Evolutionary conservation across 75 land plant genomes (phyloP), one percentile per base, ranked within the genome.

Genomic region (Isoetes taiwanensis): DNA sequence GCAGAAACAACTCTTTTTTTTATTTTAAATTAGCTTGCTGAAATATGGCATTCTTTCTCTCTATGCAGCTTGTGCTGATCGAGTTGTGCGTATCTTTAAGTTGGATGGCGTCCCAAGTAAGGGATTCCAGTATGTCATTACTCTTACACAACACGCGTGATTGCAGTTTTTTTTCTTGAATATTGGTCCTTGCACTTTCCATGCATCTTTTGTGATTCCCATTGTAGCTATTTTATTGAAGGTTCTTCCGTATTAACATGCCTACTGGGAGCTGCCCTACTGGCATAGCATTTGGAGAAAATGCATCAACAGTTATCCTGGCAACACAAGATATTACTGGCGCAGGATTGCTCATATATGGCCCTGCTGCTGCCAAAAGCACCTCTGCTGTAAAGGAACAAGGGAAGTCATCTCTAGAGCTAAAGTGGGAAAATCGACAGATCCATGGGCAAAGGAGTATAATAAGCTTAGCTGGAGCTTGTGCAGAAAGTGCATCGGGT

Each of bases 41-140:
- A n/a, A n/a, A n/a, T n/a, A n/a, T n/a, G n/a, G n/a, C n/a, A n/a
- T n/a, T n/a, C n/a, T n/a, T n/a, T n/a, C n/a, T n/a, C n/a, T n/a
- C n/a, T n/a, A n/a, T 67, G 26, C 87, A 94, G 99, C 83, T 33
- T 90, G 99, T 76, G 84, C 77, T 32, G 99, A 94, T 72, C 74
- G 86, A 39, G 80, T 84, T 28, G 75, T 81, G 25, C 76, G 96
- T 48, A 75, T 94, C 10, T 88, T 81, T 62, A 84, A 79, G 78
- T 30, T 94, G 63, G 96, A 88, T 34, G 96, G 88, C 74, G 84
- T 65, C 9, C 62, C 78, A 11, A 82, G 82, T 31, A 94, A 82
- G 64, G 80, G 85, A 66, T 81, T 81, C 76, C 87, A 94, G 99
- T 88, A 82, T 42, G 80, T n/a, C n/a, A n/a, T n/a, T n/a, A n/a